phyloP scores from a whole-genome alignment of 2,329 filamentous ascomycete species.

The Hymenotorrendiella dingleyae region DNA sequence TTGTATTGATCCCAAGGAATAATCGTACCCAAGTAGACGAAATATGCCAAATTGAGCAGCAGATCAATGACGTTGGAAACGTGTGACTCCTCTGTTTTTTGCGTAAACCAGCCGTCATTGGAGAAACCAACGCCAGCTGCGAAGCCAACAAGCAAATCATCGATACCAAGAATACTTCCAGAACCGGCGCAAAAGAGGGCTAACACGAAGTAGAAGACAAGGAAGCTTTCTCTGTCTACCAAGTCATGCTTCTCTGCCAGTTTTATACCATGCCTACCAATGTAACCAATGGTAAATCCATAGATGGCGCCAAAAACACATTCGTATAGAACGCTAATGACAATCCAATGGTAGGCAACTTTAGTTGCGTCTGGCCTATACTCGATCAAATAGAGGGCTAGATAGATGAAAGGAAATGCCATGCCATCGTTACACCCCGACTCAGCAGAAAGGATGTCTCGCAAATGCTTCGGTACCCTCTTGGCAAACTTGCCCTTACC shows the following conservation, averaged over 20 bases:
- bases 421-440: constrained; percentile 99
- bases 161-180: constrained; percentile 82
- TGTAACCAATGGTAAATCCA: constrained; percentile 82
- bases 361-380: constrained; percentile 64
- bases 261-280: constrained; percentile 85
- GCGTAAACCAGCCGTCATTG: constrained; percentile 97
- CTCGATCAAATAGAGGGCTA: constrained; percentile 82
- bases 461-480: constrained; percentile 92
- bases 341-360: constrained; percentile 81
- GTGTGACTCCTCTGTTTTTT: constrained; percentile 97
- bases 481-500: constrained; percentile 99
- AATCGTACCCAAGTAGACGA: constrained; percentile 95
- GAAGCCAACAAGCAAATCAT: constrained; percentile 92
- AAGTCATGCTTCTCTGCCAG: constrained; percentile 76
- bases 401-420: constrained; percentile 97
- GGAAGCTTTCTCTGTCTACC: constrained; percentile 93
- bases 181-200: constrained; percentile 91
- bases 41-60: constrained; percentile 93
- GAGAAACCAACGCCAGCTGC: constrained; percentile 97
- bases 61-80: constrained; percentile 99
- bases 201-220: constrained; percentile 97
- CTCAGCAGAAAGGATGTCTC: constrained; percentile 90
- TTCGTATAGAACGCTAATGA: constrained; percentile 87
- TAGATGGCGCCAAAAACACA: constrained; percentile 89
- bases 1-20: constrained; percentile 96